A percentile compares a stretch with the other conserved stretches of the same genome.
Evolutionary conservation across 371 early-diverging fungal genomes (phyloP).

Genomic region (Batkoa obscura): DNA sequence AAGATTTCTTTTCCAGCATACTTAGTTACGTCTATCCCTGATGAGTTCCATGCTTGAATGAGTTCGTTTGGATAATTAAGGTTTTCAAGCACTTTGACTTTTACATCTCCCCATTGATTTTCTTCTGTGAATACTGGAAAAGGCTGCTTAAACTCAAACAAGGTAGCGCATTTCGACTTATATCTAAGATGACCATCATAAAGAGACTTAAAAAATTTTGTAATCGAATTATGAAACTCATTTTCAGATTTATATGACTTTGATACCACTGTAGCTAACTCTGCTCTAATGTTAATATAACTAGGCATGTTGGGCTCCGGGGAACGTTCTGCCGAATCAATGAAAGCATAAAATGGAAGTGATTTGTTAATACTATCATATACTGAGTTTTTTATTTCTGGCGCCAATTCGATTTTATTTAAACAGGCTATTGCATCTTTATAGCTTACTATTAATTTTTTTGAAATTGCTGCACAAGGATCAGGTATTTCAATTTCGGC

Average conservation of each 20-base stretch:
- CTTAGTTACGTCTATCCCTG: not conserved
- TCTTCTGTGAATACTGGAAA: not conserved
- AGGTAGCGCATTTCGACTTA: not conserved
- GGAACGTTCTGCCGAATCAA: not conserved
- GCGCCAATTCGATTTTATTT: not conserved
- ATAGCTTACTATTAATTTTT: too few relatives aligned
- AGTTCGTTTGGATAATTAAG: not conserved
- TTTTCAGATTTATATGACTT: not conserved
- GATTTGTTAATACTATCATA: not conserved
- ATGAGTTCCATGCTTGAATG: not conserved
- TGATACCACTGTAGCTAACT: not conserved
- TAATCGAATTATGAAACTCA: not conserved
- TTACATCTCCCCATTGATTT: not conserved
- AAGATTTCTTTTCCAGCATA: not conserved
- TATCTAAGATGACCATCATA: constrained; percentile 3
- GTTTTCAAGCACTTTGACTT: not conserved
- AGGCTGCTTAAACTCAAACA: not conserved
- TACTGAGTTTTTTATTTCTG: too few relatives aligned
- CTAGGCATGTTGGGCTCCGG: not conserved
- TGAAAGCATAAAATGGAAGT: not conserved
- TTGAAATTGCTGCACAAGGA: too few relatives aligned
- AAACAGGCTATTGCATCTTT: not conserved
- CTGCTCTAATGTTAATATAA: not conserved
- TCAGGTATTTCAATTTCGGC: too few relatives aligned
- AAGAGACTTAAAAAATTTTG: not conserved